These are phyloP conservation scores for Saccharum spontaneum DNA, from an alignment of 176 grass and related monocot genomes.

Conservation along the genomic window DNA sequence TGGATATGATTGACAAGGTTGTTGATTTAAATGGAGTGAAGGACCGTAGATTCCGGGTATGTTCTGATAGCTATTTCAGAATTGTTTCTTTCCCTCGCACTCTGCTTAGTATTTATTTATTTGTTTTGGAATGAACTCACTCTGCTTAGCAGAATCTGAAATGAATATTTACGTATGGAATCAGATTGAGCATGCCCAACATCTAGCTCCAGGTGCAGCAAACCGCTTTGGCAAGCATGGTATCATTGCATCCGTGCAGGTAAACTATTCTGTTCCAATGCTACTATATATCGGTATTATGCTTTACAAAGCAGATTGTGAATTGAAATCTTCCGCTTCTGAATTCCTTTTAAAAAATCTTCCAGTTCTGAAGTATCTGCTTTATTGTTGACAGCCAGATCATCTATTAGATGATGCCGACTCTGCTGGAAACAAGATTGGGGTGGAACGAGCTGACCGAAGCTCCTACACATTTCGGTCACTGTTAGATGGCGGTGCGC, in stretches of 20 bases:
- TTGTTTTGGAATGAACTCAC: background rate
- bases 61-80: constrained; percentile 23
- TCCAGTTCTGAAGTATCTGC: constrained; percentile 3
- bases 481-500: constrained; percentile 46
- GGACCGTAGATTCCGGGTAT: constrained; percentile 82
- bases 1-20: constrained; percentile 62
- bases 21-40: constrained; percentile 63
- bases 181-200: constrained; percentile 97
- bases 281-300: background rate
- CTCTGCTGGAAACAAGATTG: constrained; percentile 64
- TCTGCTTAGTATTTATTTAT: background rate
- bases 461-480: constrained; percentile 74
- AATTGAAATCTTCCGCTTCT: background rate
- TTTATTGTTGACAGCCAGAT: constrained; percentile 64
- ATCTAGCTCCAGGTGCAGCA: constrained; percentile 61
- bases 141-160: constrained; percentile 10
- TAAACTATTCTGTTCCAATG: constrained; percentile 26
- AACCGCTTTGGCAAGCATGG: constrained; percentile 72
- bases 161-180: constrained; percentile 24
- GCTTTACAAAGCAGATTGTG: background rate
- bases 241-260: constrained; percentile 83
- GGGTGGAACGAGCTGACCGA: constrained; percentile 47
- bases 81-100: background rate
- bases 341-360: background rate
- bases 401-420: constrained; percentile 75